Conservation (phyloP, 495 filamentous ascomycete species). For the Cairneyella variabilis region DNA sequence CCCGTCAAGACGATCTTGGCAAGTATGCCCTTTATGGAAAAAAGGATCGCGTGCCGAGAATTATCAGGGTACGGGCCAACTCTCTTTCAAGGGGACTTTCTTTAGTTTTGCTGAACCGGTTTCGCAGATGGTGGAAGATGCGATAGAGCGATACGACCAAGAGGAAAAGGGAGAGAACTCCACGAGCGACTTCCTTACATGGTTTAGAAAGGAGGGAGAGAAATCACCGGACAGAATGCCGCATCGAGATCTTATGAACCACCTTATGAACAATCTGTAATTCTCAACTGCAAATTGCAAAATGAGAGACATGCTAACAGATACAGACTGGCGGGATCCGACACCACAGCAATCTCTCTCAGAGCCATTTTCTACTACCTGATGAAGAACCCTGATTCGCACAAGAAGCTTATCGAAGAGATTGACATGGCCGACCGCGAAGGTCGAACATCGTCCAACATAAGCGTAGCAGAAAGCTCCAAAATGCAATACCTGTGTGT, state of each 20-base stretch:
- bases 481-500: slow-evolving; percentile 56
- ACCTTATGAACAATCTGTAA: slow-evolving; percentile 38
- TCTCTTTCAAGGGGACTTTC: slow-evolving; percentile 22
- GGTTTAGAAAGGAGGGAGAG: background rate
- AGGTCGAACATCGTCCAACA: slow-evolving; percentile 47
- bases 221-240: background rate
- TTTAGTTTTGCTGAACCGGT: no score
- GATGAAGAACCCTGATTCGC: slow-evolving; percentile 42
- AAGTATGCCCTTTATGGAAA: background rate
- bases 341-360: slow-evolving; percentile 59
- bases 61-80: background rate
- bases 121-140: slow-evolving; percentile 36
- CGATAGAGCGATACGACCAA: slow-evolving; percentile 27
- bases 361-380: slow-evolving; percentile 60
- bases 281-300: slow-evolving; percentile 41
- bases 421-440: slow-evolving; percentile 45
- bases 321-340: slow-evolving; percentile 16
- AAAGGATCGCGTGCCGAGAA: no score
- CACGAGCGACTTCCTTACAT: background rate
- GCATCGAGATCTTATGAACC: slow-evolving; percentile 31
- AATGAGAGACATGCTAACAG: slow-evolving; percentile 28
- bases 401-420: slow-evolving; percentile 43
- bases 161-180: slow-evolving; percentile 10
- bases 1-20: no score
- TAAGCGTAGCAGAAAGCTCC: slow-evolving; percentile 54